Conservation (phyloP, 768 basidiomycete species). For the Termitomyces sp. region DNA sequence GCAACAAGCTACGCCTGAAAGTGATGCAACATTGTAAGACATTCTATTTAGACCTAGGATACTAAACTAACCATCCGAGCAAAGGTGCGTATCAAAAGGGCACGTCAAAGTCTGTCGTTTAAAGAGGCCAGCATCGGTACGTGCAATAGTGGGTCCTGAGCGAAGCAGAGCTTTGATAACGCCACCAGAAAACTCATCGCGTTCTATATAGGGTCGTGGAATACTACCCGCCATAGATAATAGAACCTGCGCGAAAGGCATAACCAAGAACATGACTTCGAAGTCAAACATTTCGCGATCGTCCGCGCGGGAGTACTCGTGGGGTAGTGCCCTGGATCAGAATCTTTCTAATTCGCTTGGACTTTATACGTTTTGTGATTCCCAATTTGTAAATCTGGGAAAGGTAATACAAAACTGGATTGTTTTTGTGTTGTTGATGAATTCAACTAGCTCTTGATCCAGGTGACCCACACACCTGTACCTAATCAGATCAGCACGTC, state of each 20-base stretch:
- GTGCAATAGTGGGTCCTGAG: neutral
- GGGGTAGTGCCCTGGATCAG: too few relatives aligned
- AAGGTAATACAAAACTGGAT: too few relatives aligned
- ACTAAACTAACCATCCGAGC: neutral
- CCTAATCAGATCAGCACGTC: too few relatives aligned
- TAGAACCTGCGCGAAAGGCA: neutral
- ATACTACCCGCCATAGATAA: neutral
- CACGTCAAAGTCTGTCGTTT: neutral
- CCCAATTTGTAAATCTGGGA: too few relatives aligned
- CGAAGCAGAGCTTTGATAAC: neutral
- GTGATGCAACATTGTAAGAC: neutral
- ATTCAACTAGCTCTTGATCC: too few relatives aligned
- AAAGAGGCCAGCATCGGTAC: neutral
- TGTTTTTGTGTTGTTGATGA: too few relatives aligned
- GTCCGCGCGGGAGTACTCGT: too few relatives aligned
- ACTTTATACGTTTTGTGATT: too few relatives aligned
- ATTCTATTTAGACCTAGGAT: neutral
- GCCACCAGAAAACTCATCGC: neutral
- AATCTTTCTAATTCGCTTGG: neutral
- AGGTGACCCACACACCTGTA: too few relatives aligned
- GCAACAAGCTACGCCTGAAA: neutral
- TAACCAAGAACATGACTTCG: neutral
- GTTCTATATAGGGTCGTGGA: neutral
- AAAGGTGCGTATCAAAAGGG: neutral
- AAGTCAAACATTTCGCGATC: too few relatives aligned